A percentile compares a stretch with the other conserved stretches of the same genome.
These are phyloP conservation scores for Lecanicillium sp. DNA, from an alignment of 2,329 filamentous ascomycete species.

Conservation along the genomic window DNA sequence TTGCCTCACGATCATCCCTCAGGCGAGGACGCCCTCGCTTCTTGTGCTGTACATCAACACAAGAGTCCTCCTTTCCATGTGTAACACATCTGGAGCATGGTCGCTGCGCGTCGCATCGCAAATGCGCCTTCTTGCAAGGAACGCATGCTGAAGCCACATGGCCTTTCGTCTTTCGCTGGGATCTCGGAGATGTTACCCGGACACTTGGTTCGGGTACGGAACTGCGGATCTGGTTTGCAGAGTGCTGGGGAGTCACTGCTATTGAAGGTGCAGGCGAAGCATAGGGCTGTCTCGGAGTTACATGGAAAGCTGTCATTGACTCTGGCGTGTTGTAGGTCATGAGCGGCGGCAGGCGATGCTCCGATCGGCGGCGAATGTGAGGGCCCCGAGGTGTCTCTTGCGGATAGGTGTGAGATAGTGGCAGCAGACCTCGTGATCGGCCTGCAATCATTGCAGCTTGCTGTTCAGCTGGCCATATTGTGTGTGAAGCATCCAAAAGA, in stretches of 20 bases:
- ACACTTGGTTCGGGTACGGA: neutral
- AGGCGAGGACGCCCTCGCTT: constrained; percentile 74
- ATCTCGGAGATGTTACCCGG: constrained; percentile 47
- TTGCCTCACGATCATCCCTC: constrained; percentile 61
- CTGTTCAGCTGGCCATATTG: constrained; percentile 25
- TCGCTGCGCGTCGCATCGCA: constrained; percentile 65
- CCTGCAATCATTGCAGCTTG: constrained; percentile 21
- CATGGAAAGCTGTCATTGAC: constrained; percentile 6
- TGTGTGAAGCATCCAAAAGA: constrained; percentile 43
- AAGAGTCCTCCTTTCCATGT: constrained; percentile 74
- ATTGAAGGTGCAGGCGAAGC: neutral
- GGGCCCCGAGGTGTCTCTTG: constrained; percentile 21
- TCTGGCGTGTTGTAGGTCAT: constrained; percentile 21
- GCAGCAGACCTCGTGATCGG: constrained; percentile 16
- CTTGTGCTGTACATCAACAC: constrained; percentile 80
- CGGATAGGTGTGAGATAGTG: constrained; percentile 24
- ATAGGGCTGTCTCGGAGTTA: neutral
- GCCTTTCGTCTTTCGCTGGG: constrained; percentile 65
- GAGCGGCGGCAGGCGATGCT: constrained; percentile 21
- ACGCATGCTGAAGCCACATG: constrained; percentile 82
- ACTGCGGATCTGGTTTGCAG: neutral
- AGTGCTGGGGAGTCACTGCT: constrained; percentile 12
- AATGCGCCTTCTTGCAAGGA: constrained; percentile 78
- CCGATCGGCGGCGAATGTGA: constrained; percentile 23
- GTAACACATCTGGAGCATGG: constrained; percentile 72